Evolutionary conservation across 768 basidiomycete species (phyloP).

Genomic region (Termitomyces sp.): DNA sequence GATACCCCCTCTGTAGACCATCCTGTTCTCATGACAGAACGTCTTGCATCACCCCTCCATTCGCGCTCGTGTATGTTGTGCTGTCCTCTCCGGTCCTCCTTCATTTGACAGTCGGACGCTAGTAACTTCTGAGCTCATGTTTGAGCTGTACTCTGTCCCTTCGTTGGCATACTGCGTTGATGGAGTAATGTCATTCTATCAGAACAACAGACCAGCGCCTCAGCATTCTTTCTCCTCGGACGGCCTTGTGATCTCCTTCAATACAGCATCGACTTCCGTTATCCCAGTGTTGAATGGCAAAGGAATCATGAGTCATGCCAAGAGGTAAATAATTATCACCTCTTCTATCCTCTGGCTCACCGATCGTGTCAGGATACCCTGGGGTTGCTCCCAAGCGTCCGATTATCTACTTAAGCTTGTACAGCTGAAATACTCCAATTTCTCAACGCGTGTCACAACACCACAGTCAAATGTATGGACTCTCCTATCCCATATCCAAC

Average conservation of each 20-base stretch:
- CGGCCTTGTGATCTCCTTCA: constrained; percentile 87
- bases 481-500: background rate
- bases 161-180: constrained; percentile 86
- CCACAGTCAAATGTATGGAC: constrained; percentile 67
- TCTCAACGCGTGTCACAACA: constrained; percentile 78
- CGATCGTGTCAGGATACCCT: constrained; percentile 64
- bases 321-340: constrained; percentile 47
- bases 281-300: constrained; percentile 82
- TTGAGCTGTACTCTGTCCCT: constrained; percentile 87
- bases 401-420: constrained; percentile 92
- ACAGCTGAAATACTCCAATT: constrained; percentile 92
- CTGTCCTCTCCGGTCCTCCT: background rate
- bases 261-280: constrained; percentile 85
- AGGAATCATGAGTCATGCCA: constrained; percentile 79
- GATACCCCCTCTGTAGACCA: constrained; percentile 73
- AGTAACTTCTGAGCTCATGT: constrained; percentile 96
- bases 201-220: constrained; percentile 44
- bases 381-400: constrained; percentile 86
- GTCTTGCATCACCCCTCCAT: constrained; percentile 82
- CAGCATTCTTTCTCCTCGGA: constrained; percentile 45
- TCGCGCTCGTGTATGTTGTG: constrained; percentile 70
- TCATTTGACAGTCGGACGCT: background rate
- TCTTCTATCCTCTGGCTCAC: background rate
- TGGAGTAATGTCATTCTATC: constrained; percentile 87
- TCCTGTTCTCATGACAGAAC: constrained; percentile 91